Evolutionary conservation across 2,329 filamentous ascomycete genomes (phyloP).

Genomic region (Fusarium metavorans): DNA sequence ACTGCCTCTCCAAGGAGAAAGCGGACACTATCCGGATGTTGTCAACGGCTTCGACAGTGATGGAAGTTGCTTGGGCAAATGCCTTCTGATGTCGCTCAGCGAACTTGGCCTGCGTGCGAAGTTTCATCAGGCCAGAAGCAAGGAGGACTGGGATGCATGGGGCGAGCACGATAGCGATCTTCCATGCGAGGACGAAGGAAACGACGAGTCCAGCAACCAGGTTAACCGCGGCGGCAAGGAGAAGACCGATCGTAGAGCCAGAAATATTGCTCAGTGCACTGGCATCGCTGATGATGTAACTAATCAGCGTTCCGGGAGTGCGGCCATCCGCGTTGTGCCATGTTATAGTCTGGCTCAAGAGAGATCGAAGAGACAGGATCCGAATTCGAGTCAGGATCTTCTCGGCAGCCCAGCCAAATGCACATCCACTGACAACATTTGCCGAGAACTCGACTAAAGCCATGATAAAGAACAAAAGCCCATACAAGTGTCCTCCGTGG

Average conservation of each 20-base stretch:
- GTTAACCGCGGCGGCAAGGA: conserved; percentile 74
- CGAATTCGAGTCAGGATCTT: conserved; percentile 59
- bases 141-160: conserved; percentile 74
- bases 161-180: conserved; percentile 69
- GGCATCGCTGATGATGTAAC: conserved; percentile 75
- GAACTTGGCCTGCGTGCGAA: conserved; percentile 69
- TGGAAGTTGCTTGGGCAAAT: conserved; percentile 69
- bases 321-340: conserved; percentile 73
- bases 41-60: conserved; percentile 70
- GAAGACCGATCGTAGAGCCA: conserved; percentile 75
- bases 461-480: conserved; percentile 64
- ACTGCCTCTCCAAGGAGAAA: neutral
- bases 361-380: conserved; percentile 64
- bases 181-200: conserved; percentile 77
- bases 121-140: conserved; percentile 74
- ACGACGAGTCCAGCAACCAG: conserved; percentile 51
- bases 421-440: conserved; percentile 63
- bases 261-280: conserved; percentile 71
- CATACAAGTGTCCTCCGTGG: conserved; percentile 57
- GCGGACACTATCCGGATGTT: conserved; percentile 43
- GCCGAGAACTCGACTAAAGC: conserved; percentile 58
- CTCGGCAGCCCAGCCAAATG: conserved; percentile 64
- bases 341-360: conserved; percentile 73
- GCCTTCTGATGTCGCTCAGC: conserved; percentile 70
- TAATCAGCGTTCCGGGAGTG: conserved; percentile 66